phyloP scores from a whole-genome alignment of 306 rosid genomes.

The Quercus glauca region DNA sequence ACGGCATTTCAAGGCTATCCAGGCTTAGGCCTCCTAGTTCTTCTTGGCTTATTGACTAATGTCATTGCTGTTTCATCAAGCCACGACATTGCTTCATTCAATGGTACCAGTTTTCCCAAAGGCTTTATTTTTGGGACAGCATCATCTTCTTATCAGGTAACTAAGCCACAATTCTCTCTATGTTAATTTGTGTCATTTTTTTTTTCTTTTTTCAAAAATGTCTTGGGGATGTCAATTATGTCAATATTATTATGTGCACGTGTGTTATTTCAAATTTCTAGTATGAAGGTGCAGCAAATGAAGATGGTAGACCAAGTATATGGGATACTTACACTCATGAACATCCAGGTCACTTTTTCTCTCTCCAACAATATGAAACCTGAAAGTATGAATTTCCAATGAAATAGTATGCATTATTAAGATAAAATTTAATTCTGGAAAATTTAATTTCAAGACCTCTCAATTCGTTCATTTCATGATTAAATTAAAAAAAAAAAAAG shows the following conservation, averaged over 20 bases:
- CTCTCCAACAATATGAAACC: background rate
- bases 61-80: background rate
- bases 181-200: too few species aligned
- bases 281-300: conserved; percentile 9
- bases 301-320: background rate
- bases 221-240: too few species aligned
- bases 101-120: background rate
- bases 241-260: too few species aligned
- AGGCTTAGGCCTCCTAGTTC: background rate
- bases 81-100: background rate
- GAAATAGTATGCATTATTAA: too few species aligned
- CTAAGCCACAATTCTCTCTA: too few species aligned
- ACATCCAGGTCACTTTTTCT: background rate
- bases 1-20: background rate
- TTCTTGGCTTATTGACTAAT: background rate
- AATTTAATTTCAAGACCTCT: too few species aligned
- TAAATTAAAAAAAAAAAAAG: too few species aligned
- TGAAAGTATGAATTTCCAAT: too few species aligned
- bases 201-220: too few species aligned
- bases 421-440: too few species aligned
- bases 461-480: too few species aligned
- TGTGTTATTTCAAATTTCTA: background rate
- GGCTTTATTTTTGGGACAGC: background rate
- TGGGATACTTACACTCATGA: conserved; percentile 6
- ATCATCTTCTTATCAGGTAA: background rate